Evolutionary conservation across 306 rosid species (phyloP), one percentile per base, ranked within the genome.

Genomic region (Malus sylvestris): DNA sequence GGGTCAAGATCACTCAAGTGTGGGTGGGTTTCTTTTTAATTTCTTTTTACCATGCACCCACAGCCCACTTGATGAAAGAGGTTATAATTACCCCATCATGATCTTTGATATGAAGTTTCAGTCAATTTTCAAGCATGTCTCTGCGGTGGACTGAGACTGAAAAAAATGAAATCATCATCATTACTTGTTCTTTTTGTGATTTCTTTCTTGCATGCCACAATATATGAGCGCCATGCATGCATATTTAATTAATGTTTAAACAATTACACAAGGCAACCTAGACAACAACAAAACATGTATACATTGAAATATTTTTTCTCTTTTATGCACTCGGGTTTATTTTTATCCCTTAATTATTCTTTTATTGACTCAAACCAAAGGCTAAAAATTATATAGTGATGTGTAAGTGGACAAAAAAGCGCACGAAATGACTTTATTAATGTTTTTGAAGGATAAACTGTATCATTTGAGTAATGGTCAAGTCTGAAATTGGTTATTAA

Each of bases 41-140:
- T 78, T 74, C 87, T 85, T 87, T 87, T 82, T 85, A 86, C 88
- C 63, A n/a, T 15, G 55, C 6, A 49, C 20, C 19, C 55, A 49
- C 20, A 49, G 63, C 29, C 84, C 85, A 76, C 83, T 73, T 68
- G 83, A 63, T 63, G 44, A 63, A 83, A 76, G 81, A 73, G 82
- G 77, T 81, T 81, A 88, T 83, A 80, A 91, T 89, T 88, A 88
- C 84, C 81, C 87, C 87, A 88, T 88, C 89, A 83, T 87, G 82
- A 53, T 53, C 60, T 20, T 53, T 8, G 55, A 14, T 53, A 20
- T 18, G 23, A 78, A 40, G 71, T 83, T 89, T 86, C 85, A 83
- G 85, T 53, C 11, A 10, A 9, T 10, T n/a, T 58, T 20, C 32
- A 19, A 9, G 35, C 14, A 46, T 79, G 74, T 87, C 84, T 25